phyloP scores from a whole-genome alignment of 2,329 filamentous ascomycete genomes.

The Chaetomium strumarium region DNA sequence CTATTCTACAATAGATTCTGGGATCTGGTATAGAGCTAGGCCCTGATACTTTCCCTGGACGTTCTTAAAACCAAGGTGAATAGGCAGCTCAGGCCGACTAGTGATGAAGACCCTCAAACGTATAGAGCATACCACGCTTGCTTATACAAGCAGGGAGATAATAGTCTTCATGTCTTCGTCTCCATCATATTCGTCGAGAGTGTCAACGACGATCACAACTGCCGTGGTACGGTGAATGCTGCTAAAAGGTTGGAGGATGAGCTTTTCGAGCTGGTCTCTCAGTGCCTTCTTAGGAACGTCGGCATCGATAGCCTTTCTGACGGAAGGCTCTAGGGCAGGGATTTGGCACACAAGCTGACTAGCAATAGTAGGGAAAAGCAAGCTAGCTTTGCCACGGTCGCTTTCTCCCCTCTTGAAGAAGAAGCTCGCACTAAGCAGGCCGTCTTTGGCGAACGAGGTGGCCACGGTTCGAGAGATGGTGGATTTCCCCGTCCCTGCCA shows the following conservation, averaged over 20 bases:
- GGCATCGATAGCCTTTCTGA: conserved; percentile 28
- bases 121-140: conserved; percentile 18
- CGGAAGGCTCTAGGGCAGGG: conserved; percentile 25
- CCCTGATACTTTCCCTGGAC: conserved; percentile 27
- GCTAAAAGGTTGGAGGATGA: conserved; percentile 33
- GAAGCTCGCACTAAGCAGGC: conserved; percentile 33
- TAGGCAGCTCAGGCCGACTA: conserved; percentile 36
- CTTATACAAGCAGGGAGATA: conserved; percentile 26
- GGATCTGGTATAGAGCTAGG: conserved; percentile 31
- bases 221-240: conserved; percentile 1
- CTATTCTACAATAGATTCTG: conserved; percentile 25
- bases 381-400: conserved; percentile 31
- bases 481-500: conserved; percentile 37
- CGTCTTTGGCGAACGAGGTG: conserved; percentile 5
- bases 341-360: conserved; percentile 28
- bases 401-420: conserved; percentile 40
- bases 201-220: conserved; percentile 30
- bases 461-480: conserved; percentile 34
- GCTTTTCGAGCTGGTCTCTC: conserved; percentile 35
- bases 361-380: conserved; percentile 35
- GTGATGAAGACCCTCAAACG: conserved; percentile 35
- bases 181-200: conserved; percentile 27
- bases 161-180: conserved; percentile 29
- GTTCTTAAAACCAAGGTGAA: conserved; percentile 32
- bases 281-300: conserved; percentile 27